Evolutionary conservation across 2,329 filamentous ascomycete genomes (phyloP).

Genomic region (Pochonia chlamydosporia): DNA sequence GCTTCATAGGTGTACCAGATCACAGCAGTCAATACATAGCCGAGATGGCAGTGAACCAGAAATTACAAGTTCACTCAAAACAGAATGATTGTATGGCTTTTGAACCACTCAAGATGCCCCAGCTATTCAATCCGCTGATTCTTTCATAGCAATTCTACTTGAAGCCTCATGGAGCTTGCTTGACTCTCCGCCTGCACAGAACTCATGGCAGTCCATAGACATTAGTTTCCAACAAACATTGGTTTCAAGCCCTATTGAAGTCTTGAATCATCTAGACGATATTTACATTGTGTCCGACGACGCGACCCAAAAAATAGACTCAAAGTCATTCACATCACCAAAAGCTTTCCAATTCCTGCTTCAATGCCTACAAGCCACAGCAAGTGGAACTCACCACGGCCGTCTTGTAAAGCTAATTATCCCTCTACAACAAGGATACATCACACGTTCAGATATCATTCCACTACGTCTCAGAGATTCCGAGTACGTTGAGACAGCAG

Average conservation of each 20-base stretch:
- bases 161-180: constrained; percentile 14
- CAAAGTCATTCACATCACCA: neutral
- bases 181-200: constrained; percentile 34
- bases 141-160: neutral
- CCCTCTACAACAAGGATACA: constrained; percentile 4
- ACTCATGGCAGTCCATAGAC: neutral
- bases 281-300: too few relatives aligned
- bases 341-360: constrained; percentile 5
- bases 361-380: constrained; percentile 1
- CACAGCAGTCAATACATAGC: too few relatives aligned
- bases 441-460: constrained; percentile 7
- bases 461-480: constrained; percentile 4
- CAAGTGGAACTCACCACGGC: neutral
- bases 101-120: neutral
- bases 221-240: neutral
- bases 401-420: constrained; percentile 6
- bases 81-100: neutral
- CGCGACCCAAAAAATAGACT: neutral
- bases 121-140: neutral
- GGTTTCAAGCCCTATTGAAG: too few relatives aligned
- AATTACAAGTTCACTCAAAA: neutral
- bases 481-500: constrained; percentile 4
- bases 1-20: too few relatives aligned
- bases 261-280: too few relatives aligned
- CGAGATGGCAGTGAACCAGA: neutral